Base-by-base conservation (phyloP, 306 rosid species). In the Pachyrhizus erosus region DNA sequence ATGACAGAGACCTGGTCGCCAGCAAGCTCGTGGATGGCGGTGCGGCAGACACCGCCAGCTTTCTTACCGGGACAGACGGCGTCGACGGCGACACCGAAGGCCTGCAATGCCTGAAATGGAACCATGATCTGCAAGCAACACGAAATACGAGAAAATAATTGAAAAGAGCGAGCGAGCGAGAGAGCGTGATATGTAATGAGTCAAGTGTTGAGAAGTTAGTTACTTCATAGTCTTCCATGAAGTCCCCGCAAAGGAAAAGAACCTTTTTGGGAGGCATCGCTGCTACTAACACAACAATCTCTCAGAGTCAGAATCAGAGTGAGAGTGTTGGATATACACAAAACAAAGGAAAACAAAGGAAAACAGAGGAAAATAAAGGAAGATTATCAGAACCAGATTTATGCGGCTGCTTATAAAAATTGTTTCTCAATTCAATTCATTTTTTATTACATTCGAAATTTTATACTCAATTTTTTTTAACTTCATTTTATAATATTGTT, bases 31-130 rank as follows among this genome's bases (percentile, higher is more conserved):
- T 90, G 94, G 21, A 91, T 54, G 75, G 93, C 87, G 33, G 99
- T 93, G 84, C 93, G 96, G 84, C 97, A 93, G 70, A 81, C 29
- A 20, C 93, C 98, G 11, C 93, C 96, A 46, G 97, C 81, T 77
- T 90, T 93, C 88, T 87, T 93, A 12, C 93, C 92, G 7, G 99
- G 98, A 75, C 97, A 95, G 42, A 89, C 96, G 27, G 99, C 94
- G 49, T 95, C 91, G 23, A 93, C 97, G 39, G 89, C 18, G 54
- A 95, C 48, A 24, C 98, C 98, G 34, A 75, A 93, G 10, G 98
- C 98, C 77, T 76, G 94, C 81, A 95, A 18, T 4, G 98, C 94
- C 76, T 93, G 99, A 83, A 95, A 95, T 3, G 98, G 96, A 72
- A 95, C 94, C 88, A 95, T 95, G 17, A 77, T 94, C 96, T 91